Evolutionary conservation across 257 asterid species (phyloP).

Genomic region (Solanum rostratum): DNA sequence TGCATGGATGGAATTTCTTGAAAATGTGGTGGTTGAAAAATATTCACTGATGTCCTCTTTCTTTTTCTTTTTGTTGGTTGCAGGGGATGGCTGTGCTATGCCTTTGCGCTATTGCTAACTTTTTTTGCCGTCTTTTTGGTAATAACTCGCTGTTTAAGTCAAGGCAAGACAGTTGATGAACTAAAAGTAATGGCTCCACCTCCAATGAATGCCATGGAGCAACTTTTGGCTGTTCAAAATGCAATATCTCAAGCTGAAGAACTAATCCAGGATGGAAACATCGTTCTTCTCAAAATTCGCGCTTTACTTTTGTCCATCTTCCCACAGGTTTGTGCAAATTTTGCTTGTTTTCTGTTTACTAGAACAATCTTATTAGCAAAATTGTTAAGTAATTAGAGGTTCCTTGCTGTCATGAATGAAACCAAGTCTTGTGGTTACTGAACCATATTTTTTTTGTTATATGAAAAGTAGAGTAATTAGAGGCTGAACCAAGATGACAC

Average conservation of each 20-base stretch:
- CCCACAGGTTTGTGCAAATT: conserved; percentile 54
- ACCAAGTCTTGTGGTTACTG: background rate
- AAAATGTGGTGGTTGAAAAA: background rate
- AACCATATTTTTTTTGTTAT: background rate
- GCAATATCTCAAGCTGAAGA: conserved; percentile 87
- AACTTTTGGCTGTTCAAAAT: conserved; percentile 90
- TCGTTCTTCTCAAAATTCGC: conserved; percentile 67
- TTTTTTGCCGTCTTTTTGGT: conserved; percentile 62
- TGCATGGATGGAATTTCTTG: background rate
- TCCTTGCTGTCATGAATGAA: background rate
- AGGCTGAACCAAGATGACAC: background rate
- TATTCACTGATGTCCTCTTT: background rate
- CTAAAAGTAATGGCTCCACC: conserved; percentile 74
- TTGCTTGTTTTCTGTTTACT: background rate
- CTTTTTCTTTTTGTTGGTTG: conserved; percentile 5
- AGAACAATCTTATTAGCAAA: background rate
- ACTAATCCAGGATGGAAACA: conserved; percentile 74
- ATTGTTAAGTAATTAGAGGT: background rate
- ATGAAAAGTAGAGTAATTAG: no score
- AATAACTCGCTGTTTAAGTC: conserved; percentile 49
- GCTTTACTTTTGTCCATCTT: conserved; percentile 72
- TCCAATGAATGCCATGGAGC: conserved; percentile 85
- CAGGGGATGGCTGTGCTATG: conserved; percentile 85
- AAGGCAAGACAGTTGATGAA: conserved; percentile 54
- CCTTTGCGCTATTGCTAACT: conserved; percentile 30